Percentiles rank a stretch among this genome's conserved stretches.
Conservation (phyloP, 306 rosid genomes). For the Sphenostylis stenocarpa region DNA sequence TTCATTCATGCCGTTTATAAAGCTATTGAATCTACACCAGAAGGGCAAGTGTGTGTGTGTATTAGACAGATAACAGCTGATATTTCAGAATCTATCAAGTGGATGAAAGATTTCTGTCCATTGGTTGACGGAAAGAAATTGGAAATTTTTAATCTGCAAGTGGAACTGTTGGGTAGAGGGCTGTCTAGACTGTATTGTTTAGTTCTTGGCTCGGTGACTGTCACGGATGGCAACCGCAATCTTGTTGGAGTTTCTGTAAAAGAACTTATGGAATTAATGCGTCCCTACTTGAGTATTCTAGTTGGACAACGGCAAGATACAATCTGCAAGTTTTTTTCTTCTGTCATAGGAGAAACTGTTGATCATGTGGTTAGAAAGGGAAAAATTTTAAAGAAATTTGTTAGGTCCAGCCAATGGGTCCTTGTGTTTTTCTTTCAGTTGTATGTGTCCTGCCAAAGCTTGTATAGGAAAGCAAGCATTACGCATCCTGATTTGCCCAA, state of each 20-base stretch:
- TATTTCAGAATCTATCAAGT: constrained; percentile 64
- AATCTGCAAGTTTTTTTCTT: constrained; percentile 53
- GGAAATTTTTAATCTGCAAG: constrained; percentile 43
- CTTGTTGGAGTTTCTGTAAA: constrained; percentile 63
- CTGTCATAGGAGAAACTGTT: constrained; percentile 47
- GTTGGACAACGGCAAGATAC: constrained; percentile 60
- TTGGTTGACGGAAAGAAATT: constrained; percentile 38
- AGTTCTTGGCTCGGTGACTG: constrained; percentile 64
- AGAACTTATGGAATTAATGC: constrained; percentile 51
- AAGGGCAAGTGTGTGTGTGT: constrained; percentile 80
- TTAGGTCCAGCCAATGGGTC: constrained; percentile 67
- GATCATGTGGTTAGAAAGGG: constrained; percentile 41
- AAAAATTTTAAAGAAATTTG: constrained; percentile 46
- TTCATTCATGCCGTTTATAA: constrained; percentile 54
- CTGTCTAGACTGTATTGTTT: constrained; percentile 73
- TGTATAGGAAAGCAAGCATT: constrained; percentile 69
- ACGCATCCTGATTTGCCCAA: constrained; percentile 69
- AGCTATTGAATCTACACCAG: constrained; percentile 73
- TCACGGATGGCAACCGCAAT: constrained; percentile 70
- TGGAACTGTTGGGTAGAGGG: constrained; percentile 76
- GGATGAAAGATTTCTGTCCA: constrained; percentile 56
- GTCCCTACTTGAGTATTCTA: constrained; percentile 68
- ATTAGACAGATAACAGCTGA: constrained; percentile 59
- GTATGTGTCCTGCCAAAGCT: constrained; percentile 69
- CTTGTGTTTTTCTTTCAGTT: constrained; percentile 73